These are phyloP conservation scores for Glonium stellatum DNA, from an alignment of 495 filamentous ascomycete genomes.

Conservation along the genomic window DNA sequence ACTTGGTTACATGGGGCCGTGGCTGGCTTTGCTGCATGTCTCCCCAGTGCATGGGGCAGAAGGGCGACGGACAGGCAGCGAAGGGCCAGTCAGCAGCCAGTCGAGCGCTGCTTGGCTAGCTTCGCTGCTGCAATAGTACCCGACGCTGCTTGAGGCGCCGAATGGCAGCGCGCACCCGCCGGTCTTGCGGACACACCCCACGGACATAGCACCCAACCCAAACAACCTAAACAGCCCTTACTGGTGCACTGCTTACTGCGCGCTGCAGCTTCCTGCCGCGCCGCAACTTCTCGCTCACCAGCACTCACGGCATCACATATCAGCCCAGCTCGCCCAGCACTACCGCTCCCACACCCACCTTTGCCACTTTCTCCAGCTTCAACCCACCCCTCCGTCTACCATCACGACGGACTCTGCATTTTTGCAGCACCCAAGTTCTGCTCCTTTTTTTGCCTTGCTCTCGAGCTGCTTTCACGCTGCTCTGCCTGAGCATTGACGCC, in stretches of 20 bases:
- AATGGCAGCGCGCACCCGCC: slow-evolving; percentile 11
- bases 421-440: not conserved
- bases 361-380: not conserved
- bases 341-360: not conserved
- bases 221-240: not conserved
- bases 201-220: not conserved
- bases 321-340: not conserved
- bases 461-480: too few relatives aligned
- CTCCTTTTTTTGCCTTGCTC: too few relatives aligned
- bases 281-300: not conserved
- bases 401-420: too few relatives aligned
- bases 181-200: slow-evolving; percentile 21
- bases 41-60: slow-evolving; percentile 6
- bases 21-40: slow-evolving; percentile 19
- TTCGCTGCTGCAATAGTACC: slow-evolving; percentile 21
- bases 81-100: slow-evolving; percentile 18
- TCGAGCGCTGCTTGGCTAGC: too few relatives aligned
- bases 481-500: too few relatives aligned
- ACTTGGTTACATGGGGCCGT: slow-evolving; percentile 1
- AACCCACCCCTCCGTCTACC: not conserved
- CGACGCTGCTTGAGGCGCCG: slow-evolving; percentile 20
- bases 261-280: not conserved
- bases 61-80: too few relatives aligned
- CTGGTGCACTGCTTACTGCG: not conserved
- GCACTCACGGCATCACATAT: not conserved